Percentiles rank a stretch among this genome's conserved stretches.
Conservation (phyloP, 495 filamentous ascomycete genomes). For the Penicillium salamii region DNA sequence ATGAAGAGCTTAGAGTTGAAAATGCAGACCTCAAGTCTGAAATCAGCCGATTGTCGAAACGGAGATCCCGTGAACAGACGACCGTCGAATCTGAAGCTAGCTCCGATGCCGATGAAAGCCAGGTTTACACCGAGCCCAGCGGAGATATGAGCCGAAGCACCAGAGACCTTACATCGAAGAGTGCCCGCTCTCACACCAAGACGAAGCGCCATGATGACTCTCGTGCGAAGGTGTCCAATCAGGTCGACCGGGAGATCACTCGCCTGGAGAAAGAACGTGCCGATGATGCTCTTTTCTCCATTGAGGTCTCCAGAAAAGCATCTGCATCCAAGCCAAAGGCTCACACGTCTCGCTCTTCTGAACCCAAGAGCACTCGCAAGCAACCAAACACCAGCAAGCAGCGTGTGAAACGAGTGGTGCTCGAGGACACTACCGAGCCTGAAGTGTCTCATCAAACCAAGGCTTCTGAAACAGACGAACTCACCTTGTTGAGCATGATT, state of each 20-base stretch:
- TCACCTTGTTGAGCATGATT: conserved; percentile 48
- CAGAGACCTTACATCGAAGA: conserved; percentile 35
- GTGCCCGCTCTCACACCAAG: conserved; percentile 30
- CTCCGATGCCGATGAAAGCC: conserved; percentile 34
- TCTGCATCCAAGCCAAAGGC: conserved; percentile 23
- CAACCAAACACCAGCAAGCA: conserved; percentile 43
- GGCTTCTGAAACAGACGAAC: conserved; percentile 30
- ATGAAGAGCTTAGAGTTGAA: conserved; percentile 46
- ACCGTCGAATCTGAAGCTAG: conserved; percentile 31
- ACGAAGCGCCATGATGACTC: conserved; percentile 32
- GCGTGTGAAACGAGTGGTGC: conserved; percentile 43
- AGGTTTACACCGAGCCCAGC: conserved; percentile 35
- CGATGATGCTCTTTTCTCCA: conserved; percentile 46
- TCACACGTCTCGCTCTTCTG: conserved; percentile 12
- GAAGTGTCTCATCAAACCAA: conserved; percentile 37
- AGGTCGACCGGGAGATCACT: conserved; percentile 45
- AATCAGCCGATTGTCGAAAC: conserved; percentile 22
- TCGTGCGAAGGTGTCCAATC: conserved; percentile 32
- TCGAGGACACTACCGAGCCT: conserved; percentile 38
- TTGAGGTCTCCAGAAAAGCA: conserved; percentile 28
- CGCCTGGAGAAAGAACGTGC: conserved; percentile 42
- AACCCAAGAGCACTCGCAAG: conserved; percentile 25
- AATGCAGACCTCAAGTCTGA: conserved; percentile 48
- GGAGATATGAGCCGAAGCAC: conserved; percentile 30
- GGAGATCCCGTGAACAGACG: conserved; percentile 30